These are phyloP conservation scores for Oryza glaberrima DNA, from an alignment of 176 grass and related monocot genomes.

Conservation along the genomic window DNA sequence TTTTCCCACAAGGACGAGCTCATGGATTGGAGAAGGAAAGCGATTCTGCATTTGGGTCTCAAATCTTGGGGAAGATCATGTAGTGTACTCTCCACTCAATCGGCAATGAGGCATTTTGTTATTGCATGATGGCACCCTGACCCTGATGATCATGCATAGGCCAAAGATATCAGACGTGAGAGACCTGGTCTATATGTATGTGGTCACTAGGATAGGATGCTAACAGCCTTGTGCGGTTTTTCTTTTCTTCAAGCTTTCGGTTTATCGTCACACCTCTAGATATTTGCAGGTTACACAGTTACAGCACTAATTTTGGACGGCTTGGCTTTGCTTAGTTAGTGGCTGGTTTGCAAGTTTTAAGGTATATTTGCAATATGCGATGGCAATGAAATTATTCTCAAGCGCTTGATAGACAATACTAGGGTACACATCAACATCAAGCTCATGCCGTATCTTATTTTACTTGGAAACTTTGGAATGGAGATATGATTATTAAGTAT, in stretches of 20 bases:
- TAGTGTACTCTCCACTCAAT: conserved; percentile 57
- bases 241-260: conserved; percentile 5
- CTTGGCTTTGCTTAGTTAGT: neutral
- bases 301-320: neutral
- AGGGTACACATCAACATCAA: neutral
- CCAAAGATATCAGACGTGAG: conserved; percentile 25
- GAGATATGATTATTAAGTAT: neutral
- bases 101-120: conserved; percentile 46
- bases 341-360: conserved; percentile 5
- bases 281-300: neutral
- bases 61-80: conserved; percentile 61
- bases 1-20: conserved; percentile 36
- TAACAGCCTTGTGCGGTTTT: conserved; percentile 7
- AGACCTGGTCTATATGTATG: neutral
- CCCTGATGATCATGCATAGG: conserved; percentile 5
- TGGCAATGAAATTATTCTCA: neutral
- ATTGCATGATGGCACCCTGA: conserved; percentile 37
- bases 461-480: conserved; percentile 8
- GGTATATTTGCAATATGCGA: neutral
- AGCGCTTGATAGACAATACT: conserved; percentile 15
- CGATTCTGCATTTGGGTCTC: conserved; percentile 42
- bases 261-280: neutral
- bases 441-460: conserved; percentile 26
- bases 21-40: conserved; percentile 50
- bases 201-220: conserved; percentile 25